Evolutionary conservation across 176 grass and related monocot species (phyloP).

Genomic region (Musa itinerans): DNA sequence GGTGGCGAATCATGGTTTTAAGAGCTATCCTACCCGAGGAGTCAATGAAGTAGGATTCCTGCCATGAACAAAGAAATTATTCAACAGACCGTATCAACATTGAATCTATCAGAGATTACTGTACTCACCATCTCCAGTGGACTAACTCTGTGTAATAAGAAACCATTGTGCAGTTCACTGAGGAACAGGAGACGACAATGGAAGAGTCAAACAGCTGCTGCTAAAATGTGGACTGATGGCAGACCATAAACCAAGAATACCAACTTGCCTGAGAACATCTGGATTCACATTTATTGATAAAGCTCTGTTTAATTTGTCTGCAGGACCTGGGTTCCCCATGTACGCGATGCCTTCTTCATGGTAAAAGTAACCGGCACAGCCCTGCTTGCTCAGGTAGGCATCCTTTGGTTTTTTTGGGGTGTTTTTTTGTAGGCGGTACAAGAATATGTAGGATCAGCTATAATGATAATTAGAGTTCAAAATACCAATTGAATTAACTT

Average conservation of each 20-base stretch:
- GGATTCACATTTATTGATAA: constrained; percentile 13
- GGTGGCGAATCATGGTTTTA: constrained; percentile 9
- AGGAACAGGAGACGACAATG: background rate
- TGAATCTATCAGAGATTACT: background rate
- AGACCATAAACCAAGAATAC: background rate
- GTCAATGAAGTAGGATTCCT: constrained; percentile 35
- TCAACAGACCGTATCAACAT: background rate
- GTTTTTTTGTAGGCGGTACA: background rate
- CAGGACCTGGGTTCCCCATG: constrained; percentile 28
- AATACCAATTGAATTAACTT: background rate
- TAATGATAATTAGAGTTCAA: background rate
- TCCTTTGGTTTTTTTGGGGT: constrained; percentile 1
- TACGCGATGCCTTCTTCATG: constrained; percentile 19
- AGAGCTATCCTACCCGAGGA: constrained; percentile 22
- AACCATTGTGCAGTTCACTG: constrained; percentile 28
- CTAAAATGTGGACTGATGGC: background rate
- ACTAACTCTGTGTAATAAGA: constrained; percentile 37
- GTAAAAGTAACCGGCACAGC: constrained; percentile 24
- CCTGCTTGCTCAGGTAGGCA: constrained; percentile 37
- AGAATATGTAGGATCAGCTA: background rate
- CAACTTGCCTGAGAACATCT: constrained; percentile 3
- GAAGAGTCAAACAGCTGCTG: background rate
- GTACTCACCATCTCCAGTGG: constrained; percentile 37
- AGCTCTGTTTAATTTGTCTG: constrained; percentile 10
- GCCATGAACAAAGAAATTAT: constrained; percentile 11